Percentiles rank a stretch among this genome's conserved stretches.
phyloP scores from a whole-genome alignment of 306 rosid genomes.

The Vigna mungo region DNA sequence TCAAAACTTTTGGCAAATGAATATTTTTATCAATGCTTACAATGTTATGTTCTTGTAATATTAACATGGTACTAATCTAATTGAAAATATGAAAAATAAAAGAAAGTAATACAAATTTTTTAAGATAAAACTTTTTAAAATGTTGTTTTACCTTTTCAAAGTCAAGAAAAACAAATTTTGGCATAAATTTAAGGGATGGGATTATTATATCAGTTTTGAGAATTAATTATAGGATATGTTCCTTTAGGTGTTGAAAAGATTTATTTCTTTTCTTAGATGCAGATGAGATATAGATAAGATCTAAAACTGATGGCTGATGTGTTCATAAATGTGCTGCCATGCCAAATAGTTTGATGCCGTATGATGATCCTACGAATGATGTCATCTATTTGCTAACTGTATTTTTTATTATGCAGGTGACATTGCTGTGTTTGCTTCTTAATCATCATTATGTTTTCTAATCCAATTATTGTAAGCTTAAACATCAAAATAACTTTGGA shows the following conservation, averaged over 20 bases:
- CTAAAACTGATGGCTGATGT: not conserved
- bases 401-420: not conserved
- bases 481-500: not conserved
- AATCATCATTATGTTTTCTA: not conserved
- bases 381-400: constrained; percentile 1
- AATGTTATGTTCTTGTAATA: no score
- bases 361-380: constrained; percentile 28
- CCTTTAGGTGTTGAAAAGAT: not conserved
- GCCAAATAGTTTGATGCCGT: constrained; percentile 21
- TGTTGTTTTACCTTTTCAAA: not conserved
- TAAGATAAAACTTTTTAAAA: not conserved
- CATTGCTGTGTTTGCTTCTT: not conserved
- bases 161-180: not conserved
- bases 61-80: no score
- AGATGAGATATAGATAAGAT: constrained; percentile 17
- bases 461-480: not conserved
- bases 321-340: constrained; percentile 23
- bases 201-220: not conserved
- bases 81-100: no score
- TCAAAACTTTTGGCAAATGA: no score
- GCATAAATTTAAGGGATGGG: not conserved
- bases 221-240: not conserved
- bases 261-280: not conserved
- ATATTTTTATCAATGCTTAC: not conserved
- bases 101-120: not conserved